A percentile compares a stretch with the other conserved stretches of the same genome.
These are phyloP conservation scores for Ganoderma boninense DNA, from an alignment of 1,284 basidiomycete genomes.

Conservation along the genomic window DNA sequence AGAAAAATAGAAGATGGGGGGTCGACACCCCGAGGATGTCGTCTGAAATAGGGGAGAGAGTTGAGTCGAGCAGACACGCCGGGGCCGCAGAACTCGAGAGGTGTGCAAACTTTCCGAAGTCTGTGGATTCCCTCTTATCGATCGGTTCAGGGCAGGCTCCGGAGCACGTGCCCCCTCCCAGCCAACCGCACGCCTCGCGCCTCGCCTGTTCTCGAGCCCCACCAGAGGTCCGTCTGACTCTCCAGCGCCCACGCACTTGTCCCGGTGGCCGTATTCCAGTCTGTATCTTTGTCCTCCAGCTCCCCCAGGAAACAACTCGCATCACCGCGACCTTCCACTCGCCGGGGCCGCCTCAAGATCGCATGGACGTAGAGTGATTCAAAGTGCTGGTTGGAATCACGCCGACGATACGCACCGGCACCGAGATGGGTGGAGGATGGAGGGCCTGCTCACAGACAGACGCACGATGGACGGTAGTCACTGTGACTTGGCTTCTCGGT, in stretches of 20 bases:
- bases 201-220: conserved; percentile 16
- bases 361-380: neutral
- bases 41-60: conserved; percentile 32
- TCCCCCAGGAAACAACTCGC: neutral
- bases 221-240: conserved; percentile 6
- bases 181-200: conserved; percentile 1
- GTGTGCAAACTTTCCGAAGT: conserved; percentile 36
- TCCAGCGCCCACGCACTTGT: neutral
- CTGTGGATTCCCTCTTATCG: conserved; percentile 40
- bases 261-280: too few species aligned
- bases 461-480: neutral
- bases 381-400: neutral
- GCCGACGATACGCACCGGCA: neutral
- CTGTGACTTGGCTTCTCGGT: conserved; percentile 2
- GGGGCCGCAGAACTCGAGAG: conserved; percentile 40
- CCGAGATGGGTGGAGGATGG: neutral
- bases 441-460: neutral
- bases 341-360: neutral
- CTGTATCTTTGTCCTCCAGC: neutral
- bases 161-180: neutral
- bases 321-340: neutral
- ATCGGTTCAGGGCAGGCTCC: conserved; percentile 45
- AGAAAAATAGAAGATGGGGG: conserved; percentile 34
- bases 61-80: conserved; percentile 40
- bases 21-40: conserved; percentile 38